Conservation (phyloP, 1,139 yeast genomes). For the Zhuliangozyma parablackwelliae region DNA sequence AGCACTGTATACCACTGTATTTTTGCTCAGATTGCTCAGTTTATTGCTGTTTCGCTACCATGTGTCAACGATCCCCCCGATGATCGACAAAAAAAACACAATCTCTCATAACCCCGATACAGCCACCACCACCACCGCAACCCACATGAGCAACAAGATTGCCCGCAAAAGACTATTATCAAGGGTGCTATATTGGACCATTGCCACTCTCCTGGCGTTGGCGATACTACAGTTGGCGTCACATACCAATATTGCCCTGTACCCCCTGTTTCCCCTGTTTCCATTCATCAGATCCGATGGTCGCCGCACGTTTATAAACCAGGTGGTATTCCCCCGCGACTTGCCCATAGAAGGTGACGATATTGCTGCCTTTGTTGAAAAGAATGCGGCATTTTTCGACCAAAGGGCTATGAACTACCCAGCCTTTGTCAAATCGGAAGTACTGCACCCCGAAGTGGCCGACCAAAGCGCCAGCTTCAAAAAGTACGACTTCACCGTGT, state of each 20-base stretch:
- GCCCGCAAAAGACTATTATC: too few species aligned
- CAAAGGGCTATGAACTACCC: slow-evolving; percentile 11
- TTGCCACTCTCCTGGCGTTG: neutral
- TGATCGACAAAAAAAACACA: too few species aligned
- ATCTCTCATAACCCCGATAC: too few species aligned
- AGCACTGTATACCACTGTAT: too few species aligned
- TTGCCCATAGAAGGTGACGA: slow-evolving; percentile 13
- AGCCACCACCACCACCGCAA: too few species aligned
- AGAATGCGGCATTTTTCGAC: slow-evolving; percentile 9
- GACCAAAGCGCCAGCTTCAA: slow-evolving; percentile 5
- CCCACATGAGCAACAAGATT: too few species aligned
- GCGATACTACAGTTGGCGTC: neutral
- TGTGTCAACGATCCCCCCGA: too few species aligned
- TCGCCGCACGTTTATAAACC: slow-evolving; percentile 13
- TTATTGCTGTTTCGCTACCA: too few species aligned
- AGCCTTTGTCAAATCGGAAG: slow-evolving; percentile 8
- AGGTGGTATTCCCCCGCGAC: slow-evolving; percentile 16
- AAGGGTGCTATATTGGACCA: neutral
- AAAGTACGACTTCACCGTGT: slow-evolving; percentile 15
- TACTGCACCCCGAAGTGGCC: slow-evolving; percentile 1
- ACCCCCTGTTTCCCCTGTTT: neutral
- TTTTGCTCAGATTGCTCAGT: too few species aligned
- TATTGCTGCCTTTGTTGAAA: slow-evolving; percentile 11
- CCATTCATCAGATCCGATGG: neutral
- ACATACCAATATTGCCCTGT: neutral